Evolutionary conservation across 2,329 filamentous ascomycete species (phyloP), one percentile per base, ranked within the genome.

Genomic region (Aspergillus sp.): DNA sequence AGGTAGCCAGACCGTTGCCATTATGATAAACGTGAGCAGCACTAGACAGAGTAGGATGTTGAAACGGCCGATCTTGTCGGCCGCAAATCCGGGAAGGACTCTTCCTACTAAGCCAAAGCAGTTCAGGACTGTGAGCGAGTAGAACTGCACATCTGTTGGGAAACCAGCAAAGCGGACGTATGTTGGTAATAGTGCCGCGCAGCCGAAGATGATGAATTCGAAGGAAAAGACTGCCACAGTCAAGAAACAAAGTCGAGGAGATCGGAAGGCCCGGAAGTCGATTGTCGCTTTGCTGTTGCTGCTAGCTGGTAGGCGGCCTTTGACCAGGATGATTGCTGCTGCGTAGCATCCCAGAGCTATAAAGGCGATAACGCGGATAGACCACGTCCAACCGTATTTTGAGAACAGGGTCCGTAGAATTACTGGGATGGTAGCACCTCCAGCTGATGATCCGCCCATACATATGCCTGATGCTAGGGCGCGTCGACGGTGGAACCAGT

Each of bases 171-270:
- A 73, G 15, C 71, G 71, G 21, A 72, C 67, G 61, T 82, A 82
- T 0, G 80, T 81, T 0, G 81, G 81, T 1, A 83, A 67, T 7
- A 83, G 73, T 1, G 78, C 78, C 0, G 78, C 75, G n/a, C 78
- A 75, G 11, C 80, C 80, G 44, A 83, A 83, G 13, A 83, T 75
- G 39, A 79, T 78, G 52, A 83, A 80, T 50, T 83, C 81, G 19
- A 83, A 77, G 1, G 76, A 71, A 59, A 83, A 81, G 8, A 82
- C 73, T 0, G 75, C 75, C 4, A 75, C 65, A 0, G 78, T 75
- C 3, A 82, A 68, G 36, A 82, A 77, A 1, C 70, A 74, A 25
- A 82, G 78, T 0, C 79, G 73, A 2, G 73, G 70, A 3, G 77
- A 77, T 2, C 66, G 68, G 58, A 82, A 81, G 0, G 80, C 76